A percentile compares a stretch with the other conserved stretches of the same genome.
These are phyloP conservation scores for Datura wrightii DNA, from an alignment of 257 asterid genomes.

Conservation along the genomic window DNA sequence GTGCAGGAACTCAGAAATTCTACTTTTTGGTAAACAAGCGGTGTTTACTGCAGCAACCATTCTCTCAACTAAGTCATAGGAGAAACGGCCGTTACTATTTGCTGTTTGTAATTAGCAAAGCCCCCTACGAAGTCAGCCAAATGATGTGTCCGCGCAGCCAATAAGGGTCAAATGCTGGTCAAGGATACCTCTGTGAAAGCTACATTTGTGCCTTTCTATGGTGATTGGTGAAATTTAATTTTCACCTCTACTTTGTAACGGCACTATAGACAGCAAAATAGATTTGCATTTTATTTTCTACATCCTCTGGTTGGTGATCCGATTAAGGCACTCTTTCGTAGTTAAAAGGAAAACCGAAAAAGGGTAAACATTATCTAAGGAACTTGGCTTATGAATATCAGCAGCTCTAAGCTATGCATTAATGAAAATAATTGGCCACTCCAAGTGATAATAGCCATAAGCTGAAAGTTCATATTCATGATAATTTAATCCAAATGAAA, in stretches of 20 bases:
- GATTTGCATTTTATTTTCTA: neutral
- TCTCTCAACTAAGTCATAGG: conserved; percentile 52
- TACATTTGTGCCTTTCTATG: neutral
- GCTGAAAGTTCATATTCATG: neutral
- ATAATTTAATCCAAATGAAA: neutral
- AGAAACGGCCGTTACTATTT: neutral
- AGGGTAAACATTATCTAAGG: neutral
- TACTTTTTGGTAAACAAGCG: conserved; percentile 60
- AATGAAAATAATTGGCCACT: neutral
- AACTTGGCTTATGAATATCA: neutral
- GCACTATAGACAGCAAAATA: neutral
- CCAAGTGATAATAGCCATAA: neutral
- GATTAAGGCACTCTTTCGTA: neutral
- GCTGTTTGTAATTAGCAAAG: neutral
- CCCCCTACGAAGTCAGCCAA: neutral
- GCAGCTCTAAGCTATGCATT: neutral
- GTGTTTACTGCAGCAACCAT: conserved; percentile 73
- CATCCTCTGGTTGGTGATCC: neutral
- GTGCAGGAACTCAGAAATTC: conserved; percentile 59
- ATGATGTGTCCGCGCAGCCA: neutral
- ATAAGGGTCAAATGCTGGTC: neutral
- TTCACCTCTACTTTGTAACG: neutral
- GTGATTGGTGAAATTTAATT: neutral
- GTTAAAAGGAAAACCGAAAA: neutral
- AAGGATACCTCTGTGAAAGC: neutral